Conservation (phyloP, 1,284 basidiomycete species). For the Apiotrichum akiyoshidainum region DNA sequence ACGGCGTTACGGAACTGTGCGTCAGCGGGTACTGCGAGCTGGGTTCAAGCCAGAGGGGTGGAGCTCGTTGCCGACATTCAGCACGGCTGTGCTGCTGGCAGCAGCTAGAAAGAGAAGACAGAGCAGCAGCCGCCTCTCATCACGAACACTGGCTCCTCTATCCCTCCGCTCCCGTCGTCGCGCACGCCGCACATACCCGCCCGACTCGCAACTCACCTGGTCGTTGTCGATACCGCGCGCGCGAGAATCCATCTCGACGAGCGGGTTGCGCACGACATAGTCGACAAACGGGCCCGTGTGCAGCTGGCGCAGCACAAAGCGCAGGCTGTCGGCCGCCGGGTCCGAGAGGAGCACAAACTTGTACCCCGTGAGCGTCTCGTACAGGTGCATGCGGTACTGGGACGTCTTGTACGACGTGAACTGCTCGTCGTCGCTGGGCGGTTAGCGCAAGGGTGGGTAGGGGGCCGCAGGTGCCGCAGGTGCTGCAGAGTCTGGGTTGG, state of each 20-base stretch:
- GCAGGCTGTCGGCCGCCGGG: slow-evolving; percentile 73
- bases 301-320: slow-evolving; percentile 78
- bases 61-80: too few relatives aligned
- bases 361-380: slow-evolving; percentile 87
- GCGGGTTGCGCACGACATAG: slow-evolving; percentile 86
- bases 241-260: slow-evolving; percentile 74
- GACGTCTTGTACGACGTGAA: slow-evolving; percentile 90
- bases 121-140: too few relatives aligned
- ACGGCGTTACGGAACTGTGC: slow-evolving; percentile 72
- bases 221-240: slow-evolving; percentile 85
- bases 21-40: slow-evolving; percentile 5
- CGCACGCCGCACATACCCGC: too few relatives aligned
- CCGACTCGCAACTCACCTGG: slow-evolving; percentile 34
- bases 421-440: slow-evolving; percentile 75
- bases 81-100: background rate
- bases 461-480: background rate
- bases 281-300: slow-evolving; percentile 93
- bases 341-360: slow-evolving; percentile 94
- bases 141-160: background rate
- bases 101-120: background rate
- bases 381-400: slow-evolving; percentile 87
- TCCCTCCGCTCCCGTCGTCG: background rate
- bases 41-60: background rate
- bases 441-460: background rate
- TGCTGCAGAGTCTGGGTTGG: too few relatives aligned